Conservation (phyloP, 371 early-diverging fungal genomes). For the Haplosporangium sp. region DNA sequence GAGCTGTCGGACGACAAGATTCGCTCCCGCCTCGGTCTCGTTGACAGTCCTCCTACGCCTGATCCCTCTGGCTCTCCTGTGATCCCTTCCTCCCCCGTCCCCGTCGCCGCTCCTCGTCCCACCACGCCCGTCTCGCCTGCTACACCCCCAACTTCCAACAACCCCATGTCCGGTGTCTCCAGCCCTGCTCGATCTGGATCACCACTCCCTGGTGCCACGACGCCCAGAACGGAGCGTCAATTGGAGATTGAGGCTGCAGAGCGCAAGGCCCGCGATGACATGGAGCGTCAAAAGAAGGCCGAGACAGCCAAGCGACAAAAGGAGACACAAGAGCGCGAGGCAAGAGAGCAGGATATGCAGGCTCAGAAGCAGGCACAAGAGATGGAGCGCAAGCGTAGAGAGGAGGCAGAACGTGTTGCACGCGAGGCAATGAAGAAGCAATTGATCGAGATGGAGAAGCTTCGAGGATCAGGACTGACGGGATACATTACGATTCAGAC, state of each 20-base stretch:
- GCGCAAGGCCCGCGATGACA: slow-evolving; percentile 47
- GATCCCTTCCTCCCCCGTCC: slow-evolving; percentile 44
- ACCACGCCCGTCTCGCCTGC: slow-evolving; percentile 54
- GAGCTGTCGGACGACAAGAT: slow-evolving; percentile 55
- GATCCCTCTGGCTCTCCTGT: slow-evolving; percentile 46
- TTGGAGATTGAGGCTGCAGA: slow-evolving; percentile 44
- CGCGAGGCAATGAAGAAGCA: slow-evolving; percentile 55
- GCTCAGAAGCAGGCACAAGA: slow-evolving; percentile 43
- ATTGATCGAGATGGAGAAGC: slow-evolving; percentile 38
- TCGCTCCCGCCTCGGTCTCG: slow-evolving; percentile 53
- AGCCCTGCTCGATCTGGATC: slow-evolving; percentile 28
- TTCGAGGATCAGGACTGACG: slow-evolving; percentile 46
- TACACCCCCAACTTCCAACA: slow-evolving; percentile 23
- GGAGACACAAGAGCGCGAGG: slow-evolving; percentile 51
- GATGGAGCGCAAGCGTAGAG: slow-evolving; percentile 41
- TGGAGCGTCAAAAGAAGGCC: slow-evolving; percentile 44
- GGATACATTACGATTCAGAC: slow-evolving; percentile 59
- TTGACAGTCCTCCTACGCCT: slow-evolving; percentile 45
- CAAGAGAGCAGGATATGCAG: slow-evolving; percentile 37
- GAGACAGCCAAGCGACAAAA: slow-evolving; percentile 40
- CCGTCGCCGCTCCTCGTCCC: slow-evolving; percentile 32
- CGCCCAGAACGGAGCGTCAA: slow-evolving; percentile 44
- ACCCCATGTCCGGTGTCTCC: slow-evolving; percentile 1
- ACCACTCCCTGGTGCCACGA: slow-evolving; percentile 22
- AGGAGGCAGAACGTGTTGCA: slow-evolving; percentile 39